phyloP scores from a whole-genome alignment of 2,329 filamentous ascomycete genomes.

The Lanzia echinophila region DNA sequence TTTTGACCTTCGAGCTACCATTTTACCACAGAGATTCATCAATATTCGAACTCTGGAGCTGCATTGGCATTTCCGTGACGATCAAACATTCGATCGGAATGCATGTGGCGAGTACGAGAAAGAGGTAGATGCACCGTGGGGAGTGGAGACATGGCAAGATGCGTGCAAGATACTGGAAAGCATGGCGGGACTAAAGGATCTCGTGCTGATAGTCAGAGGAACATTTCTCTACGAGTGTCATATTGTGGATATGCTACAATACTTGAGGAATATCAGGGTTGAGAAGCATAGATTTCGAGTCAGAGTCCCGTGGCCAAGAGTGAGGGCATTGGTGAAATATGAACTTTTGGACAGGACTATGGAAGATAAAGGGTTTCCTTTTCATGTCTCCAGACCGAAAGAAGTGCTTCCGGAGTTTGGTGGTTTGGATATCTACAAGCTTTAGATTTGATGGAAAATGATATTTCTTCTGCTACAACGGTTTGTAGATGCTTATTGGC shows the following conservation, averaged over 20 bases:
- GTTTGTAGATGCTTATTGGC: no score
- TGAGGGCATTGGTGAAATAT: background rate
- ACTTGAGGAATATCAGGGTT: background rate
- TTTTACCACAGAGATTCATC: background rate
- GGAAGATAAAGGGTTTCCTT: background rate
- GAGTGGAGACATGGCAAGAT: background rate
- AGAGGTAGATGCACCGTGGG: background rate
- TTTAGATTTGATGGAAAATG: background rate
- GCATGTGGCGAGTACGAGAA: background rate
- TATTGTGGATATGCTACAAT: background rate
- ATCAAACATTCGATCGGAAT: background rate
- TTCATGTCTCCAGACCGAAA: background rate
- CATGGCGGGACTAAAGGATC: background rate
- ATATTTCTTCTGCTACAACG: no score
- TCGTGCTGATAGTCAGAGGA: background rate
- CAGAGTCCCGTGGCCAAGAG: background rate
- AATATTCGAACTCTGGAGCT: background rate
- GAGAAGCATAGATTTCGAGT: background rate
- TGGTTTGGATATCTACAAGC: background rate
- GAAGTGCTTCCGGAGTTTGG: background rate
- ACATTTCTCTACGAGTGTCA: background rate
- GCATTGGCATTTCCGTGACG: background rate
- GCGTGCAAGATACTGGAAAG: background rate
- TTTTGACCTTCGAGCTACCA: background rate
- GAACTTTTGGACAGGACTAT: background rate